Evolutionary conservation across 1,284 basidiomycete genomes (phyloP).

Genomic region (Moesziomyces parantarcticus): DNA sequence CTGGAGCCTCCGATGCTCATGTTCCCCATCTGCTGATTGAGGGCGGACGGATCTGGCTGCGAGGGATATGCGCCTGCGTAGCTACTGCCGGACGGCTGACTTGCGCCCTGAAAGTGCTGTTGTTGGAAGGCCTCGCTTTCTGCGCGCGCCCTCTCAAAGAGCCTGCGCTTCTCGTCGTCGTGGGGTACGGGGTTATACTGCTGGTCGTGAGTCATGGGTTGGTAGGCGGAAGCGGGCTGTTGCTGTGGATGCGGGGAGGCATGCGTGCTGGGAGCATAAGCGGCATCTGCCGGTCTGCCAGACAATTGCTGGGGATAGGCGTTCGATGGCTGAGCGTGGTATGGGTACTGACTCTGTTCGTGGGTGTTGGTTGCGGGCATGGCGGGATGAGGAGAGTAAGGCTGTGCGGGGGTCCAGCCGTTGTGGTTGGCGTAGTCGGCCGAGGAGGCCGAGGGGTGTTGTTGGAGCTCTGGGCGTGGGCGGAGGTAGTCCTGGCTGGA

Average conservation of each 20-base stretch:
- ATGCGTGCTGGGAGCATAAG: slow-evolving; percentile 9
- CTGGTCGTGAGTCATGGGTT: slow-evolving; percentile 13
- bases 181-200: slow-evolving; percentile 41
- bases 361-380: slow-evolving; percentile 60
- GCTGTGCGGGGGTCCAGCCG: slow-evolving; percentile 19
- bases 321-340: slow-evolving; percentile 19
- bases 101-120: slow-evolving; percentile 34
- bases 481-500: slow-evolving; percentile 43
- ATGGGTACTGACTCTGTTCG: slow-evolving; percentile 61
- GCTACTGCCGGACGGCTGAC: slow-evolving; percentile 9
- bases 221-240: slow-evolving; percentile 13
- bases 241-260: slow-evolving; percentile 18
- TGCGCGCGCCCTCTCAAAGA: slow-evolving; percentile 60
- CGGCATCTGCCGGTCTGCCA: slow-evolving; percentile 6
- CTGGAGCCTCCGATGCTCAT: slow-evolving; percentile 32
- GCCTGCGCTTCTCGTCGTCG: slow-evolving; percentile 62
- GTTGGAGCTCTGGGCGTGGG: slow-evolving; percentile 37
- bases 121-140: slow-evolving; percentile 63
- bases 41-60: slow-evolving; percentile 18
- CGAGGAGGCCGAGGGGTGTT: slow-evolving; percentile 36
- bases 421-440: slow-evolving; percentile 41
- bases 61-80: slow-evolving; percentile 23
- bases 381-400: slow-evolving; percentile 20
- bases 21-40: slow-evolving; percentile 30
- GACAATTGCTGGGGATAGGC: slow-evolving; percentile 16